Base-by-base conservation (phyloP, 495 filamentous ascomycete genomes). In the Amorphotheca resinae region DNA sequence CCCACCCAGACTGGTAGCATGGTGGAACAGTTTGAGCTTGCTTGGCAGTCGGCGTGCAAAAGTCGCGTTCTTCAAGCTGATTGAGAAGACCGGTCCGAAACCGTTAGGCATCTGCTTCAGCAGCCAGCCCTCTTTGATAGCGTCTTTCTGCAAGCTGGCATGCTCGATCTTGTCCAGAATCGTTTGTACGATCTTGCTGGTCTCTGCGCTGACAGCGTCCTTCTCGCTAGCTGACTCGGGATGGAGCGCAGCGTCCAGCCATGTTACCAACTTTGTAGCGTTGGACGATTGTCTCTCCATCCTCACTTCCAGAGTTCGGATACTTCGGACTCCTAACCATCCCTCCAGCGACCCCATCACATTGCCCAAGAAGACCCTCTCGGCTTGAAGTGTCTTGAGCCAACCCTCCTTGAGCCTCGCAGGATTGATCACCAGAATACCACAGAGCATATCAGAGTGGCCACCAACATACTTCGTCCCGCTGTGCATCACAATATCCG, bases 381-480 rank as follows among this genome's bases (percentile, higher is more conserved):
- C 88, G 2, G 53, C 49, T 25, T 60, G 60, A 45, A 98, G 55
- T 34, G 61, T 61, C 2, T 54, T 42, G 22, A 72, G 57, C 82
- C 77, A 83, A 3, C 68, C 68, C 41, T 72, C 59, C 33, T 57
- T 54, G 32, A 52, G 54, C 35, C 42, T 49, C 9, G 12, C 23
- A 1, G 62, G 64, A 38, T 68, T 62, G 4, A 81, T 74, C 0
- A 74, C 80, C 15, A 95, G 65, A 15, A 93, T 80, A 9, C 91
- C 91, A 51, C 82, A 84, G 0, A 98, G 74, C 62, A 95, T 64
- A 62, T 98, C 91, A 48, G 76, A 82, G 62, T 98, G 91, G 0
- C 91, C 91, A 15, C 91, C 91, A 45, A 98, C 72, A 59, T 95
- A 98, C 68, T 98, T 98, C 7, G 87, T 91, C 9, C 85, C 91